Evolutionary conservation across 345 rosid genomes (phyloP).

Genomic region (Hirschfeldia incana): DNA sequence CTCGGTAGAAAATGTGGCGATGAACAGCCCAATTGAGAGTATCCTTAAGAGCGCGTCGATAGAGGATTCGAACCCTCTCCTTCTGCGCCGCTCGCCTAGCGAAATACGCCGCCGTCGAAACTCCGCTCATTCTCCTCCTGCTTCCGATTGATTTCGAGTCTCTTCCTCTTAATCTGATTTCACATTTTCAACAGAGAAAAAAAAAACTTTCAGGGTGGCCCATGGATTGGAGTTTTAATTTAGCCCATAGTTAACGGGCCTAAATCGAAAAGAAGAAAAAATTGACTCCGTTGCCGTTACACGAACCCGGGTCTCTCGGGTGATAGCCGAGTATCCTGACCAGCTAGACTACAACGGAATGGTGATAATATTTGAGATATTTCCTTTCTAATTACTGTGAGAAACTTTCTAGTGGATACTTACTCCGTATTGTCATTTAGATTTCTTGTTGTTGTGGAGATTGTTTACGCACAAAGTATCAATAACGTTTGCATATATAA

Average conservation of each 20-base stretch:
- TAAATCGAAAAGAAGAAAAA: neutral
- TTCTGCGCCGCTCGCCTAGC: slow-evolving; percentile 89
- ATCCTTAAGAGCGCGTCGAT: slow-evolving; percentile 93
- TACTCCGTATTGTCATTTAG: neutral
- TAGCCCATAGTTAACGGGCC: neutral
- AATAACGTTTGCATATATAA: neutral
- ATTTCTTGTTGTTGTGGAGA: neutral
- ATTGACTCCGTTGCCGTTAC: slow-evolving; percentile 5
- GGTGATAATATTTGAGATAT: neutral
- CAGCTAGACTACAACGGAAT: neutral
- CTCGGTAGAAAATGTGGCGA: slow-evolving; percentile 87
- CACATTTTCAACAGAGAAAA: neutral
- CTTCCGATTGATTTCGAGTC: slow-evolving; percentile 27
- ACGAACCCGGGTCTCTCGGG: slow-evolving; percentile 48
- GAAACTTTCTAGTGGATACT: neutral
- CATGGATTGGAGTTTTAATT: neutral
- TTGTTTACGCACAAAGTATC: neutral
- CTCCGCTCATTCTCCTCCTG: slow-evolving; percentile 57
- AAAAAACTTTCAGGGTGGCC: neutral
- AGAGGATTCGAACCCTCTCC: slow-evolving; percentile 89
- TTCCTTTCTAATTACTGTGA: neutral
- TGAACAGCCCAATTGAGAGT: slow-evolving; percentile 97
- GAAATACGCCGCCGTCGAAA: slow-evolving; percentile 62
- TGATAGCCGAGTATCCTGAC: slow-evolving; percentile 77
- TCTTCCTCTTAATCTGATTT: slow-evolving; percentile 11